Evolutionary conservation across 2,329 filamentous ascomycete species (phyloP).

Genomic region (Botrytis pseudocinerea): DNA sequence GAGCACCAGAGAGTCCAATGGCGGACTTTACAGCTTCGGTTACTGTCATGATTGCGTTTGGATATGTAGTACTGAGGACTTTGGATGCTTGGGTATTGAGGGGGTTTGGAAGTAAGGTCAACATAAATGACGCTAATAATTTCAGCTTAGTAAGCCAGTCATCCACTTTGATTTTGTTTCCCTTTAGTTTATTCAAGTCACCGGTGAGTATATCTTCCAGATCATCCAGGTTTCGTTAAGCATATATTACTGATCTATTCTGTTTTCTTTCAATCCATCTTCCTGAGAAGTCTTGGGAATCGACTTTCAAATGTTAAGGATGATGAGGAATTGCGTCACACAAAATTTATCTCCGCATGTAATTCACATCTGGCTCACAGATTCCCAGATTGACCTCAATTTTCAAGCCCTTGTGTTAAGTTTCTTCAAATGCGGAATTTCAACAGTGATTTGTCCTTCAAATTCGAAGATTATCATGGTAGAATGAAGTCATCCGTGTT

Average conservation of each 20-base stretch:
- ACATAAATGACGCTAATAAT: constrained; percentile 6
- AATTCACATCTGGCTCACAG: background rate
- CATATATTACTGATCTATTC: background rate
- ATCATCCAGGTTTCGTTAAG: background rate
- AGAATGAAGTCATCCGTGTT: background rate
- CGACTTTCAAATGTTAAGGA: background rate
- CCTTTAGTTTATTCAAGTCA: background rate
- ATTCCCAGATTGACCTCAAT: background rate
- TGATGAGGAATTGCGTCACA: background rate
- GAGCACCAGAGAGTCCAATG: constrained; percentile 46
- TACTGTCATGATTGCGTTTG: constrained; percentile 46
- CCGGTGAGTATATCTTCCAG: background rate
- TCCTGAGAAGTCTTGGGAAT: background rate
- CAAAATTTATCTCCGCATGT: background rate
- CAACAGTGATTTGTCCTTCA: background rate
- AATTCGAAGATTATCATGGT: background rate
- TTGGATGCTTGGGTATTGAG: constrained; percentile 7
- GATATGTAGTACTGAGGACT: background rate
- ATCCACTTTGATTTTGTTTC: background rate
- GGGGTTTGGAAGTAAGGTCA: constrained; percentile 5
- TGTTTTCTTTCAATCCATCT: background rate
- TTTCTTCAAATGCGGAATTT: background rate
- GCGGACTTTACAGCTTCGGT: constrained; percentile 50
- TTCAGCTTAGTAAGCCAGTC: constrained; percentile 1
- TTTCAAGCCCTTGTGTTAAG: background rate